These are phyloP conservation scores for Colletotrichum lupini DNA, from an alignment of 2,329 filamentous ascomycete species.

Conservation along the genomic window DNA sequence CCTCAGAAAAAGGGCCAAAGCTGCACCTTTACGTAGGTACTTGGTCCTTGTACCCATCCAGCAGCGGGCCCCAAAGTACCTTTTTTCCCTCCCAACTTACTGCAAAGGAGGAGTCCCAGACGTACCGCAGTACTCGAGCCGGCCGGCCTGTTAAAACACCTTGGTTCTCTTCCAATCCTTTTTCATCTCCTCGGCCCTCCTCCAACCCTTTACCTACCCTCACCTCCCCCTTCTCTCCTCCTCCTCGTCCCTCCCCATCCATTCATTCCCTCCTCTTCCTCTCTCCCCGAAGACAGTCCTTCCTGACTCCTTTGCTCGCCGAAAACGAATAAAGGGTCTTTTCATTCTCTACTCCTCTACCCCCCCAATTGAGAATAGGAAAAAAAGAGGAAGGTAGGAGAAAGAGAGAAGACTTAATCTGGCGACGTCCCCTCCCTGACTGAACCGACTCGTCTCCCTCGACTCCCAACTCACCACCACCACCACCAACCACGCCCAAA, in stretches of 20 bases:
- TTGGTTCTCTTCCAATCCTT: conserved; percentile 64
- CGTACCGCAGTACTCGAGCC: not conserved
- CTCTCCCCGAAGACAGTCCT: conserved; percentile 61
- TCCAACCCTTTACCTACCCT: conserved; percentile 60
- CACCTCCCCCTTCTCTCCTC: conserved; percentile 49
- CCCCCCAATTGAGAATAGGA: conserved; percentile 34
- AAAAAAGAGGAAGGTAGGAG: conserved; percentile 37
- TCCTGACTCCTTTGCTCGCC: conserved; percentile 52
- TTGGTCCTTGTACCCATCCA: not conserved
- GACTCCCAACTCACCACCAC: conserved; percentile 13
- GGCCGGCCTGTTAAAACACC: conserved; percentile 52
- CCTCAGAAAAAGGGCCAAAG: not conserved
- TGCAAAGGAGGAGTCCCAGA: no score
- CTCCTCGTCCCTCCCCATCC: conserved; percentile 53
- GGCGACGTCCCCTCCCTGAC: conserved; percentile 41
- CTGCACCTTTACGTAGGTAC: conserved; percentile 2
- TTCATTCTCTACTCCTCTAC: conserved; percentile 33
- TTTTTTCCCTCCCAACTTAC: not conserved
- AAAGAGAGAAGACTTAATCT: conserved; percentile 32
- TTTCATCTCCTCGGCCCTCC: conserved; percentile 64
- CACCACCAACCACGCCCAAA: conserved; percentile 9
- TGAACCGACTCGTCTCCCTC: conserved; percentile 23
- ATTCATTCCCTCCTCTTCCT: conserved; percentile 69
- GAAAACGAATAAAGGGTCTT: conserved; percentile 38
- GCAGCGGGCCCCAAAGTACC: conserved; percentile 12